Base-by-base conservation (phyloP, 2,329 filamentous ascomycete genomes). In the Onygenales sp. region DNA sequence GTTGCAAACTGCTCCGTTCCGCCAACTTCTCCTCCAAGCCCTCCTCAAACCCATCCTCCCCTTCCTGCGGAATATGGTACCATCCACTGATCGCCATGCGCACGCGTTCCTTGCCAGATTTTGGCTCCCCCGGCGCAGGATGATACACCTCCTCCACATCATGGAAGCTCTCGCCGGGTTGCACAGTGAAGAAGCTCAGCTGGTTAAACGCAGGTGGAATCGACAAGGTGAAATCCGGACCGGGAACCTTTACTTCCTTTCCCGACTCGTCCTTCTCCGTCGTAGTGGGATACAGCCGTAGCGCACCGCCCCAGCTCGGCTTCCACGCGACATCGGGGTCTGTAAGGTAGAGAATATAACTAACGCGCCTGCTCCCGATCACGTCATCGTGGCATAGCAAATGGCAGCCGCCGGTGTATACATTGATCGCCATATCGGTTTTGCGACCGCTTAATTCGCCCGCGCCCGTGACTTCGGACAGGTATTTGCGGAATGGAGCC, bases 351-450 rank as follows among this genome's bases (percentile, higher is more conserved):
- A 98, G 78, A 60, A 98, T 98, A 70, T 96, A 98, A 77, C 91
- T 96, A 64, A 98, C 85, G 60, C 91, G 85, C 56, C 93, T 82
- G 65, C 87, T 95, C n/a, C 93, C 93, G 69, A 98, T 98, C 57
- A 98, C 93, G 72, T 98, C 93, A 76, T 98, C 93, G 66, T 98
- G 93, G 72, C 93, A 97, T 33, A 98, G 78, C 31, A 98, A 79
- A 69, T 94, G 95, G 67, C 92, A 97, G 42, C 93, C 92, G 5
- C 93, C 92, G 0, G 90, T 96, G 71, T 98, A 98, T 50, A 98
- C 85, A 67, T 98, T 98, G 77, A 98, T 95, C 55, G 93, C 93
- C 90, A 98, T 95, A 71, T 98, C 93, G 14, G 93, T 97, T 78
- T 97, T 98, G 70, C 82, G 82, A 2, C 91, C 93, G 64, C 89